phyloP scores from a whole-genome alignment of 371 early-diverging fungal species.

The Haplosporangium sp. region DNA sequence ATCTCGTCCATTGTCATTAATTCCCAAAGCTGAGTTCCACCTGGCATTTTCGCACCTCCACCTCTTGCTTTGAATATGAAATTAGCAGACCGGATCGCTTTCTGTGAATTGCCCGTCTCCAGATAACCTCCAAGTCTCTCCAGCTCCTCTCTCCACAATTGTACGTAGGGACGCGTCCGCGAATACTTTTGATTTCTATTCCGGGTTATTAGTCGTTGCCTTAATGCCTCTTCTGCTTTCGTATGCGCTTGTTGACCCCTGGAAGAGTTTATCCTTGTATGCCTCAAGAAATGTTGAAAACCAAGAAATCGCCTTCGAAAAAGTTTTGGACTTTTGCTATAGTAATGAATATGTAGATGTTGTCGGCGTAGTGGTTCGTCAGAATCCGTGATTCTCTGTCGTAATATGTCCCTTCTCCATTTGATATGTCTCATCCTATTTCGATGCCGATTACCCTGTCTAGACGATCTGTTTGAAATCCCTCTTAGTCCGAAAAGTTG shows the following conservation, averaged over 20 bases:
- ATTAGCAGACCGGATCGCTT: constrained; percentile 23
- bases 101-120: neutral
- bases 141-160: neutral
- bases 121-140: neutral
- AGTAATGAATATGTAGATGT: constrained; percentile 38
- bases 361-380: neutral
- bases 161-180: constrained; percentile 5
- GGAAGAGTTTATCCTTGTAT: constrained; percentile 1
- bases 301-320: constrained; percentile 25
- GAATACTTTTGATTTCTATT: constrained; percentile 12
- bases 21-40: neutral
- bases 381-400: neutral
- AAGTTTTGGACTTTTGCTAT: neutral
- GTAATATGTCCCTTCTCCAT: neutral
- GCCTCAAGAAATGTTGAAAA: constrained; percentile 23
- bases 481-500: constrained; percentile 18
- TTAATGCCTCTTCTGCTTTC: neutral
- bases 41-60: constrained; percentile 24
- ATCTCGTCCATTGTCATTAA: constrained; percentile 14
- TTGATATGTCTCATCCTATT: neutral
- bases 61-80: constrained; percentile 6
- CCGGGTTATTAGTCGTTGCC: neutral
- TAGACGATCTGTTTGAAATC: neutral
- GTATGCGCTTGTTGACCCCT: constrained; percentile 10
- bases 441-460: neutral